Base-by-base conservation (phyloP, 2,329 filamentous ascomycete species). In the Clonostachys byssicola region DNA sequence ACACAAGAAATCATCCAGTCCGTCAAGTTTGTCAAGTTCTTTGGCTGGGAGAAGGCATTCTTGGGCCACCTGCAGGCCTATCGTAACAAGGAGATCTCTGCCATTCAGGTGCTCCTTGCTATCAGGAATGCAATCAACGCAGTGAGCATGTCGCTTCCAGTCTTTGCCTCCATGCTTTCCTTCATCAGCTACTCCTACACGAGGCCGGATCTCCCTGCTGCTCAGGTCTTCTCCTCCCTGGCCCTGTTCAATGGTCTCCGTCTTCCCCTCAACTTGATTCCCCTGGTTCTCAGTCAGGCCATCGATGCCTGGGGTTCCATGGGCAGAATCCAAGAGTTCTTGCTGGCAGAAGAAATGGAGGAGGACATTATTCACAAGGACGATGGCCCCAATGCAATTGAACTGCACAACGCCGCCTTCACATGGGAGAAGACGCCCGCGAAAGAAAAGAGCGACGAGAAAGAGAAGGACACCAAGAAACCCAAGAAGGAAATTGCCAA, bases 1-100 rank as follows among this genome's bases (percentile, higher is more conserved):
- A 96, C 91, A 0, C 92, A 96, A 61, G 92, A 97, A 62, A 95
- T 97, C 45, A 61, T 97, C 13, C 86, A 91, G 55, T 89, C 90
- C 0, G 92, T 96, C 20, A 82, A 92, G 23, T 96, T 97, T 60
- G 92, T 97, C 68, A 97, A 97, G 65, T 96, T 83, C 65, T 97
- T 96, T 61, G 92, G 91, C 8, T 97, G 92, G 92, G 92, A 97
- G 63, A 86, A 80, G 49, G 87, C 89, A 34, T 96, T 97, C 60
- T 71, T 96, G 12, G 76, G 83, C 44, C 83, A 91, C 13, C 76
- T 96, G 14, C 81, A 82, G 44, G 77, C 83, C 20, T 87, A 95
- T 51, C 82, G 92, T 49, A 75, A 75, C 45, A 78, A 78, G 50
- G 92, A 97, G 65, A 91, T 97, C 51, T 72, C 77, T 48, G 81